Conservation (phyloP, 1,284 basidiomycete genomes). For the Cystobasidiaceae sp. region DNA sequence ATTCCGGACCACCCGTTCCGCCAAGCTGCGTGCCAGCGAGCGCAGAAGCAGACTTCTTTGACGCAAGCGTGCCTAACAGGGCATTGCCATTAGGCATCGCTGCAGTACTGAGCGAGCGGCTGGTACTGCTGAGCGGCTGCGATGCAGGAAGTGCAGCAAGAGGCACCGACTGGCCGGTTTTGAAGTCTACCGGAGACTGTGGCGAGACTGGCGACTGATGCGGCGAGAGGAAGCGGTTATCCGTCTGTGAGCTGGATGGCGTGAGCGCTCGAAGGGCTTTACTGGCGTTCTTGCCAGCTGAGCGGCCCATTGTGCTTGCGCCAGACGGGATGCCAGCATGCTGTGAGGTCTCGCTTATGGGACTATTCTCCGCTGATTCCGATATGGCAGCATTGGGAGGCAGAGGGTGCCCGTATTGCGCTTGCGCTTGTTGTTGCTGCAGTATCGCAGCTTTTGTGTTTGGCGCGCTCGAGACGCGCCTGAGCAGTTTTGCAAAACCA, state of each 20-base stretch:
- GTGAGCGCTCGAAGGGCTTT: background rate
- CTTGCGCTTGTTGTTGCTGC: conserved; percentile 23
- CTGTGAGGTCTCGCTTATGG: conserved; percentile 45
- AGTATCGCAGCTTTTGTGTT: conserved; percentile 85
- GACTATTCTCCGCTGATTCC: conserved; percentile 38
- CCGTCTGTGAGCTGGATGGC: conserved; percentile 54
- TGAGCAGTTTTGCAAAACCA: conserved; percentile 58
- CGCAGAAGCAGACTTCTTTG: background rate
- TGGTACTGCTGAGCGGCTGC: background rate
- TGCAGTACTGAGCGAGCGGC: background rate
- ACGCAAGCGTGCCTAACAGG: background rate
- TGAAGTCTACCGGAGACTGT: conserved; percentile 32
- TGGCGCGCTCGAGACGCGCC: conserved; percentile 91
- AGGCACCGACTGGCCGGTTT: conserved; percentile 27
- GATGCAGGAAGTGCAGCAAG: background rate
- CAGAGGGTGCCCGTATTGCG: conserved; percentile 25
- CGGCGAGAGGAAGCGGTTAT: conserved; percentile 65
- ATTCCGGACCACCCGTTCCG: background rate
- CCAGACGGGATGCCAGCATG: conserved; percentile 49
- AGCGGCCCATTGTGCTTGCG: background rate
- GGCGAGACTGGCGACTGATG: conserved; percentile 35
- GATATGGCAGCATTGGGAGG: too few species aligned
- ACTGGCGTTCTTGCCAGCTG: background rate
- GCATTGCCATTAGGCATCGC: background rate
- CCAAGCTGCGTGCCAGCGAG: background rate